Percentiles rank a stretch among this genome's conserved stretches.
These are phyloP conservation scores for Lasiosphaeria ovina DNA, from an alignment of 495 filamentous ascomycete genomes.

Conservation along the genomic window DNA sequence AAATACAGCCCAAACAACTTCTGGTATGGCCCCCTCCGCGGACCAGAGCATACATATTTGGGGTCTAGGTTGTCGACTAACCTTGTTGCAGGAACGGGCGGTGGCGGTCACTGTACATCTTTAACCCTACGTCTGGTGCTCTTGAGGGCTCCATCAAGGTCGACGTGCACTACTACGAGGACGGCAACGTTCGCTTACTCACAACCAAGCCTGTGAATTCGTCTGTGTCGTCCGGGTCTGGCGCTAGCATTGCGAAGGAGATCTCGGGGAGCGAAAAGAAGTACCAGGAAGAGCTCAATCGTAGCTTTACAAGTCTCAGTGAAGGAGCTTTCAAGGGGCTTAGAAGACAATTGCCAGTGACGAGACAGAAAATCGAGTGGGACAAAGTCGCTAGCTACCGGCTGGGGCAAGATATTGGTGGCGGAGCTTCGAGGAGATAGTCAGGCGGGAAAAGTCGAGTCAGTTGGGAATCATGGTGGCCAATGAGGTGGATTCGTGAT, in stretches of 20 bases:
- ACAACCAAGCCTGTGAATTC: conserved; percentile 72
- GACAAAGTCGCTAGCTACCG: conserved; percentile 97
- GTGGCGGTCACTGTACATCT: conserved; percentile 86
- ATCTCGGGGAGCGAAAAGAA: conserved; percentile 80
- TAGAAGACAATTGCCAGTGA: conserved; percentile 89
- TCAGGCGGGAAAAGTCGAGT: neutral
- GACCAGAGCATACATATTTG: neutral
- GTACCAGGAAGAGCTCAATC: conserved; percentile 95
- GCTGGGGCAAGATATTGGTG: conserved; percentile 71
- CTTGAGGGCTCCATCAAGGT: conserved; percentile 71
- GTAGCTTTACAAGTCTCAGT: conserved; percentile 79
- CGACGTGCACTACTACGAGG: conserved; percentile 99
- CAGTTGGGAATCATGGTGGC: neutral
- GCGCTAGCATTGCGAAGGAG: conserved; percentile 65
- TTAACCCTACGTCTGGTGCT: conserved; percentile 59
- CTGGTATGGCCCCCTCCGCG: conserved; percentile 58
- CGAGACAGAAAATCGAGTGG: conserved; percentile 99
- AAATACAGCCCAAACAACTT: conserved; percentile 98
- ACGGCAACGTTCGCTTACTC: conserved; percentile 91
- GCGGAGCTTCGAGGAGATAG: conserved; percentile 49
- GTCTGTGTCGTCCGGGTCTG: conserved; percentile 59
- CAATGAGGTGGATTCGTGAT: neutral
- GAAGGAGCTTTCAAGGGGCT: conserved; percentile 94
- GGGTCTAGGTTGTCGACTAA: neutral
- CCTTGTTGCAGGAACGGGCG: conserved; percentile 74